phyloP scores from a whole-genome alignment of 345 rosid species.

The Acer saccharum region DNA sequence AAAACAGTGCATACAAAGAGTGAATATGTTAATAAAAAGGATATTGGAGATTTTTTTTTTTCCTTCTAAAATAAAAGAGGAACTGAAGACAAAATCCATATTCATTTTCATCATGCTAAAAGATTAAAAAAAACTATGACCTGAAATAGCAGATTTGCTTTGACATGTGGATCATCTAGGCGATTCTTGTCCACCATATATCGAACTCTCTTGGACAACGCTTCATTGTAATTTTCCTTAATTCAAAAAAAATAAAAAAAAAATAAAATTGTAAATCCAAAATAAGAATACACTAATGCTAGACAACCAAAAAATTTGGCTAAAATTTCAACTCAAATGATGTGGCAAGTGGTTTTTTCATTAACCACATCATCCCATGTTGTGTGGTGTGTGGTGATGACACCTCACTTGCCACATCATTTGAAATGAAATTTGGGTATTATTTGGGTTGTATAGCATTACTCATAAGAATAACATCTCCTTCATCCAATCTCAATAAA shows the following conservation, averaged over 20 bases:
- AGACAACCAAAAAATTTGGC: too few species aligned
- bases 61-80: background rate
- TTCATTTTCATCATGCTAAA: background rate
- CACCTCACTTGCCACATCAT: too few species aligned
- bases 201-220: conserved; percentile 68
- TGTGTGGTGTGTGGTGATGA: too few species aligned
- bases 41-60: background rate
- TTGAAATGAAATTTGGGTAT: too few species aligned
- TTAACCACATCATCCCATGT: too few species aligned
- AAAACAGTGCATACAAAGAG: conserved; percentile 18
- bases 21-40: background rate
- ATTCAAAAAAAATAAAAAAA: conserved; percentile 16
- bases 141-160: conserved; percentile 90
- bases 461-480: background rate
- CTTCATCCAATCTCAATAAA: background rate
- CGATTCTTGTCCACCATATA: conserved; percentile 70
- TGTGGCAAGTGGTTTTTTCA: too few species aligned
- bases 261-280: background rate
- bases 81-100: background rate
- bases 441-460: too few species aligned
- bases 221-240: conserved; percentile 84
- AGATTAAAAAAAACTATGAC: conserved; percentile 30
- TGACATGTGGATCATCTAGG: conserved; percentile 93
- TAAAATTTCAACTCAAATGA: too few species aligned
- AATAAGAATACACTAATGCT: too few species aligned